Evolutionary conservation across 169 alveolate species (phyloP).

Genomic region (Plasmodium chabaudi): DNA sequence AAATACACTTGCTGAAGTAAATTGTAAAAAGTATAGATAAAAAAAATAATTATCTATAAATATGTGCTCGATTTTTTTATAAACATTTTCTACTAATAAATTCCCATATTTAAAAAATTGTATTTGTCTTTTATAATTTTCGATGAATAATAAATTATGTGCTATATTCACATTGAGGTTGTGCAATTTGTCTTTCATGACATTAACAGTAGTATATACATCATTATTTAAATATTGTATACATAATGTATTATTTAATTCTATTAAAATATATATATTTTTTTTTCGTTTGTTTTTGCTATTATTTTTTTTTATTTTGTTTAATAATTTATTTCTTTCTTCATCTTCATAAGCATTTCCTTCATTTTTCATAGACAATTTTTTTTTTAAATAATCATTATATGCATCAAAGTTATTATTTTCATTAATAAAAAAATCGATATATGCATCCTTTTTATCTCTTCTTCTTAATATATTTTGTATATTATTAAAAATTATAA

Average conservation of each 20-base stretch:
- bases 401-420: neutral
- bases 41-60: constrained; percentile 74
- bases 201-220: constrained; percentile 13
- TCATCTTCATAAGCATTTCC: neutral
- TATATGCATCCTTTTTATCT: constrained; percentile 17
- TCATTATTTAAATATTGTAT: constrained; percentile 71
- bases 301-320: neutral
- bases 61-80: constrained; percentile 74
- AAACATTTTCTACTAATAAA: constrained; percentile 70
- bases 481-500: constrained; percentile 64
- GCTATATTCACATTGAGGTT: constrained; percentile 2
- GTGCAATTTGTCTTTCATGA: neutral
- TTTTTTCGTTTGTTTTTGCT: constrained; percentile 2
- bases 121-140: constrained; percentile 69
- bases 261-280: constrained; percentile 48
- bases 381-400: constrained; percentile 46
- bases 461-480: constrained; percentile 59
- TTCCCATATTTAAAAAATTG: constrained; percentile 76
- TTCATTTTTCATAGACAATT: neutral
- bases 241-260: constrained; percentile 58
- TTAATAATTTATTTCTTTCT: neutral
- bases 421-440: constrained; percentile 11
- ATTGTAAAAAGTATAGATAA: constrained; percentile 73
- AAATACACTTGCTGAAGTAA: constrained; percentile 71
- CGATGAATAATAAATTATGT: constrained; percentile 29